phyloP scores from a whole-genome alignment of 768 basidiomycete genomes.

The Mycena crocata region DNA sequence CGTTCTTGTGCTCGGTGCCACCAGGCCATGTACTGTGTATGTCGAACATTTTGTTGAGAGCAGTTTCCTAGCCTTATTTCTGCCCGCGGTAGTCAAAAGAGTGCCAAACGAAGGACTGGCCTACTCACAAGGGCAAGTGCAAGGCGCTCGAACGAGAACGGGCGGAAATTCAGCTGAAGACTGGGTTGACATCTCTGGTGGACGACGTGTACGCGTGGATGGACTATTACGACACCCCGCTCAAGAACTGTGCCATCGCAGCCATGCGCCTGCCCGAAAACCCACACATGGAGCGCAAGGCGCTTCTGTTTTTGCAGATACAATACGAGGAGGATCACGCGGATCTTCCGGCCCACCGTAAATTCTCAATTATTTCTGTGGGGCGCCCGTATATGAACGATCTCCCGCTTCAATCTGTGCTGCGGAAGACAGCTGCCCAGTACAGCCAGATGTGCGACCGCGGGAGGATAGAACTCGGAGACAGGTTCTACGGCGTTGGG shows the following conservation, averaged over 20 bases:
- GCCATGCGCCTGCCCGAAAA: not conserved
- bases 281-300: slow-evolving; percentile 10
- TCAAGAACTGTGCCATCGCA: slow-evolving; percentile 15
- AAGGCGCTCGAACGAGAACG: not conserved
- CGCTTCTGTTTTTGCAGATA: not conserved
- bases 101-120: slow-evolving; percentile 20
- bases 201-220: slow-evolving; percentile 5
- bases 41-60: not conserved
- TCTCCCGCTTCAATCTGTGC: not conserved
- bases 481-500: not conserved
- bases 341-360: not conserved
- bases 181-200: not conserved
- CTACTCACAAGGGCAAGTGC: slow-evolving; percentile 5
- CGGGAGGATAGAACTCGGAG: slow-evolving; percentile 1
- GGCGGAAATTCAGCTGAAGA: not conserved
- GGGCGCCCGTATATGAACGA: not conserved
- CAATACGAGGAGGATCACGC: not conserved
- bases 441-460: not conserved
- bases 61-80: not conserved
- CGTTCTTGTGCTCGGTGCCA: not conserved
- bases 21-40: not conserved
- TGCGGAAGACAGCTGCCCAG: not conserved
- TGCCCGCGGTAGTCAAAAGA: not conserved
- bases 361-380: not conserved
- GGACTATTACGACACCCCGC: slow-evolving; percentile 5